phyloP scores from a whole-genome alignment of 225 moss, liverwort and hornwort species.

The Ulota crispa region DNA sequence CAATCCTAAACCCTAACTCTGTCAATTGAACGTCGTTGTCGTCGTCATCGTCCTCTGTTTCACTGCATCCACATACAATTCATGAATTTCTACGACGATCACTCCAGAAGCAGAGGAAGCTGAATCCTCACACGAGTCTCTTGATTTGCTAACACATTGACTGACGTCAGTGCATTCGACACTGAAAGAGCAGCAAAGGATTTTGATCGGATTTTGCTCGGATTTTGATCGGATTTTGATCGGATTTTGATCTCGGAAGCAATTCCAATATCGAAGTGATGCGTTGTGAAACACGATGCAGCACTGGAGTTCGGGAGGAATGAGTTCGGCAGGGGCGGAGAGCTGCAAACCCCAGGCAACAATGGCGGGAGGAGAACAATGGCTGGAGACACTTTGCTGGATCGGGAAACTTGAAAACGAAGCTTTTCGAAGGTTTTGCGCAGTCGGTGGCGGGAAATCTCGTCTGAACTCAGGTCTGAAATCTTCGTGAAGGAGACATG shows the following conservation, averaged over 20 bases:
- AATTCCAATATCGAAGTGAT: not conserved
- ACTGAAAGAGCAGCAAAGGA: not conserved
- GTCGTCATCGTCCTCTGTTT: not conserved
- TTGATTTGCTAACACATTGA: not conserved
- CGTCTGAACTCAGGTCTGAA: too few species aligned
- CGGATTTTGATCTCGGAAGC: too few species aligned
- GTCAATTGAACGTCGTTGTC: not conserved
- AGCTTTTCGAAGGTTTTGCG: not conserved
- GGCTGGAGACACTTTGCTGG: too few species aligned
- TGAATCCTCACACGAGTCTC: not conserved
- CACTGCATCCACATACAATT: not conserved
- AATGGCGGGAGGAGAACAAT: not conserved
- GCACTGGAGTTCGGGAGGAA: not conserved
- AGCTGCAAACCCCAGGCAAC: not conserved
- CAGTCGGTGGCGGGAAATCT: not conserved
- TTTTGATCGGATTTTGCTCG: too few species aligned
- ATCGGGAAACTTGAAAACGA: not conserved
- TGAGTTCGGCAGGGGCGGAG: not conserved
- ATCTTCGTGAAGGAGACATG: too few species aligned
- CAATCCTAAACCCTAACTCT: constrained; percentile 4
- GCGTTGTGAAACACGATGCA: not conserved
- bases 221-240: too few species aligned
- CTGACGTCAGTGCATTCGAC: not conserved
- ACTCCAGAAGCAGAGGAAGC: too few species aligned
- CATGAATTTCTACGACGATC: not conserved